Base-by-base conservation (phyloP, 192 early-diverging fungal genomes). In the Thamnidium elegans region DNA sequence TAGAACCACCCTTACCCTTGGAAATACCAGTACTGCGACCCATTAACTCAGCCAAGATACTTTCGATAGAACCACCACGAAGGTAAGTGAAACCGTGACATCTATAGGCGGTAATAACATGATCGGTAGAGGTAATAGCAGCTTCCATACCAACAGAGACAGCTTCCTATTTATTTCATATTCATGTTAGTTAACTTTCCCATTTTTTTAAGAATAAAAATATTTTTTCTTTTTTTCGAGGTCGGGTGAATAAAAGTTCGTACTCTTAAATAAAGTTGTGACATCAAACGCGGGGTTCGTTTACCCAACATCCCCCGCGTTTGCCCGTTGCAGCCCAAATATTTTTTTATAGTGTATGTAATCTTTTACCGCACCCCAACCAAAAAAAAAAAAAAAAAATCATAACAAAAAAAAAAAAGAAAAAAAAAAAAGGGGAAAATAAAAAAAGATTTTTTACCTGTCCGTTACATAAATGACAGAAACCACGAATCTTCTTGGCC, bases 381-480 rank as follows among this genome's bases (percentile, higher is more conserved):
- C 20, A 47, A 23, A 51, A 13, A 47, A 58, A 23, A 13, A 23
- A 13, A 21, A 70, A 34, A 48, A 39, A 10, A 10, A 10, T 6
- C 0, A 39, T 39, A 39, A 39, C 5, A 39, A 50, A 31, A 17
- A 46, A 31, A 19, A 11, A 56, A 32, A 66, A 34, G 3, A 5
- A 53, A 19, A 20, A 53, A 21, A 4, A 46, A 50, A 1, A 46
- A 43, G 48, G 45, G 19, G 8, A 23, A 51, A 13, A 47, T 51
- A 23, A 13, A 21, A 64, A 34, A 39, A 10, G 9, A n/a, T 19
- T 53, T 32, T 42, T 76, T 78, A 90, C 91, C 84, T 99, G 94
- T 58, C 94, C 94, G 63, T 89, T 98, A 73, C 94, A 96, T 83
- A 98, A 81, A 79, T 99, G 96, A 81, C 95, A 97, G 90, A 99